Base-by-base conservation (phyloP, 805 yeast species). In the Teunomyces pallodes region DNA sequence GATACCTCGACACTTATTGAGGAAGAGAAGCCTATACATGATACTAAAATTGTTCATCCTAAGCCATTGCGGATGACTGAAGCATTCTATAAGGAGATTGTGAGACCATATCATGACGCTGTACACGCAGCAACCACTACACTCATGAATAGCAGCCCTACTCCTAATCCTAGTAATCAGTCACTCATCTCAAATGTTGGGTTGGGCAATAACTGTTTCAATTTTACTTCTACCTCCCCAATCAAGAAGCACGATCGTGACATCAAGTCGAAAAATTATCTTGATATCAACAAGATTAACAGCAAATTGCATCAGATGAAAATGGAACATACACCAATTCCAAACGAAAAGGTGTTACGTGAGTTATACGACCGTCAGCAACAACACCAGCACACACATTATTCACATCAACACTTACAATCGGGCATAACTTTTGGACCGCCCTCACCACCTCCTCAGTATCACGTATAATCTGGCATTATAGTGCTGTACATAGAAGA, bases 141-240 rank as follows among this genome's bases (percentile, higher is more conserved):
- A 9, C 41, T 38, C 13, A 38, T 38, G 41, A 38, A 38, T 12
- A 36, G 31, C 26, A 31, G 31, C 12, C 48, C 45, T 5, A 36
- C 46, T 6, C 40, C 49, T 16, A 42, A 24, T 24, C 47, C 33
- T 17, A 14, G 31, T 17, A 46, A 42, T 14, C 30, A 49, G 13
- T 49, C 52, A 27, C 30, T 49, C 17, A 43, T 49, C 29, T 36
- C 52, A 58, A 36, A 59, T 57, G 69, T 72, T 10, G 77, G 77
- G 2, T 60, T 73, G 43, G 75, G 77, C 5, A 70, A 65, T 52
- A 62, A 65, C 39, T 67, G 64, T 50, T 65, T 70, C 43, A 54
- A 64, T 43, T 52, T 57, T 14, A 52, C 60, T 13, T 55, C 62
- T 9, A 61, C 65, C 3, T 63, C 71, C 36, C 75, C 69, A 13